Base-by-base conservation (phyloP, 805 yeast species). In the Wickerhamiella occidentalis region DNA sequence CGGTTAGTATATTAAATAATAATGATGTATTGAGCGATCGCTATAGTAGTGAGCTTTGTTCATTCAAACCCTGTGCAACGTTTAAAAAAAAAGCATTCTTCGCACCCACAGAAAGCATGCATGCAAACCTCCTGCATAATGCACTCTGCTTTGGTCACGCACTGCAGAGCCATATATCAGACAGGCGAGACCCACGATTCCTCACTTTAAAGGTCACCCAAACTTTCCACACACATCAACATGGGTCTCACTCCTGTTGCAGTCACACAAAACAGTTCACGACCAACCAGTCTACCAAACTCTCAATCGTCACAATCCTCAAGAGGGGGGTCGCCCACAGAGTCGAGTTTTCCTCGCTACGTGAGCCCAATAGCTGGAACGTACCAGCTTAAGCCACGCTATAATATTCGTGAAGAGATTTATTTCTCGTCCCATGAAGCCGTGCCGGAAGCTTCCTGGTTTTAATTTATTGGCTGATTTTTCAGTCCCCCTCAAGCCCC, bases 341-440 rank as follows among this genome's bases (percentile, higher is more conserved):
- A 45, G 21, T 18, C 41, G 15, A 25, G 18, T 35, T 45, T 45
- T 25, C 40, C 41, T 22, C 29, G 40, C 42, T 45, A 45, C 23
- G 43, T 45, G 33, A 45, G 48, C 19, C 48, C 48, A 3, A 45
- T 45, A 13, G 43, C 48, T n/a, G 43, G 37, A 3, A 25, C 41
- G n/a, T 45, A 45, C 28, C 36, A 26, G 26, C 33, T 40, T 11
- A 29, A 28, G 28, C 35, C 26, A 9, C 42, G 23, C 19, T 45
- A 26, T 41, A 45, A 45, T 28, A 37, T 45, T 8, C 48, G 48
- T 6, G 48, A 45, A 21, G 48, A 45, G 23, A 25, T 37, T 19
- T 28, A 17, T 6, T 42, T 15, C 18, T 19, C 44, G 11, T 33
- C 29, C 29, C 15, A 30, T 11, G 47, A 33, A 13, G 29, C 25